These are phyloP conservation scores for Arachis stenosperma DNA, from an alignment of 306 rosid species.

Conservation along the genomic window DNA sequence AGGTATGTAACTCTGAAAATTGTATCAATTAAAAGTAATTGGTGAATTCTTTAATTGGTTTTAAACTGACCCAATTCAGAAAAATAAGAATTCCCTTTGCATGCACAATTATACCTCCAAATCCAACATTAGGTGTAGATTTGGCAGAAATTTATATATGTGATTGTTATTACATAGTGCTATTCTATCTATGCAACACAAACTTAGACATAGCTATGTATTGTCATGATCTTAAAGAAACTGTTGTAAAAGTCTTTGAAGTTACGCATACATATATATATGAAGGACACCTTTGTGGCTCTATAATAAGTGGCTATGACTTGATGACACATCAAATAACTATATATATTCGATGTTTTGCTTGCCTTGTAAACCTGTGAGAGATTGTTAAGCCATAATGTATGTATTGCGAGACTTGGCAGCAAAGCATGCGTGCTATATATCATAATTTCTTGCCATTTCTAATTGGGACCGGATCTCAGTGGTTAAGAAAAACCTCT, in stretches of 20 bases:
- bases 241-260: neutral
- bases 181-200: no score
- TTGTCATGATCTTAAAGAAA: neutral
- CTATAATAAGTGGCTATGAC: neutral
- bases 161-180: no score
- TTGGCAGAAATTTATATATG: no score
- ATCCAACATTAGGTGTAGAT: no score
- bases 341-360: neutral
- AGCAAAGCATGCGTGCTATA: conserved; percentile 28
- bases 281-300: neutral
- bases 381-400: conserved; percentile 9
- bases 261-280: neutral
- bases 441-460: neutral
- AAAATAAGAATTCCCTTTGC: no score
- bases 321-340: neutral
- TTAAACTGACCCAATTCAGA: no score
- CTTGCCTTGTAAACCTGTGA: conserved; percentile 34
- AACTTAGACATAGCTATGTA: no score
- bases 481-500: neutral
- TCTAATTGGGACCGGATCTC: neutral
- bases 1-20: no score
- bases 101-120: no score
- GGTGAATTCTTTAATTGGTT: no score
- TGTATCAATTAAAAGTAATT: no score
- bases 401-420: conserved; percentile 25